Conservation (phyloP, 805 yeast species). For the Tetrapisispora nanseiensis region DNA sequence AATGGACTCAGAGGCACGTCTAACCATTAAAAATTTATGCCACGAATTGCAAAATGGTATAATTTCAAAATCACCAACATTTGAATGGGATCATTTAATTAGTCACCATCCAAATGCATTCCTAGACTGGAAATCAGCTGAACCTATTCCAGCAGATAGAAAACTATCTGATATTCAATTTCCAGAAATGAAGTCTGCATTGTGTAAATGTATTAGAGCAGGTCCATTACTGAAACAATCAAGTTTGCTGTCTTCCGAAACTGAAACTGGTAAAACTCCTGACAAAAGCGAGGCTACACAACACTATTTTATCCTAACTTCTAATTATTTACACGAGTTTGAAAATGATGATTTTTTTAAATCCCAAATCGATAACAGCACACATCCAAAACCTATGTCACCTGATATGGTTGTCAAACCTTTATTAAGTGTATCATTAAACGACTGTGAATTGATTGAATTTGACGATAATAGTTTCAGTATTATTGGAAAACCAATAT, state of each 20-base stretch:
- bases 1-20: slow-evolving; percentile 44
- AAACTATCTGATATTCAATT: slow-evolving; percentile 43
- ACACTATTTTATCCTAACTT: slow-evolving; percentile 43
- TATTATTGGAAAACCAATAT: slow-evolving; percentile 29
- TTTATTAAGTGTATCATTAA: slow-evolving; percentile 33
- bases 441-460: slow-evolving; percentile 27
- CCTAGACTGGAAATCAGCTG: slow-evolving; percentile 30
- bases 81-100: slow-evolving; percentile 66
- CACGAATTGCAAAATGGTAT: slow-evolving; percentile 36
- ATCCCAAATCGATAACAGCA: background rate
- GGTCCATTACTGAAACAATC: slow-evolving; percentile 38
- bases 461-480: slow-evolving; percentile 33
- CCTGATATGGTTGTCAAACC: slow-evolving; percentile 19
- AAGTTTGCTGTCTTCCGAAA: background rate
- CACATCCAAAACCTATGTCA: slow-evolving; percentile 4
- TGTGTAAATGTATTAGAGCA: slow-evolving; percentile 45
- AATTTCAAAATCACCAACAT: slow-evolving; percentile 43
- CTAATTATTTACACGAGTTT: slow-evolving; percentile 60
- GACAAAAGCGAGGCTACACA: background rate
- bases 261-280: background rate
- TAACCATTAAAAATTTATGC: slow-evolving; percentile 44
- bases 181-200: slow-evolving; percentile 44
- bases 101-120: slow-evolving; percentile 35
- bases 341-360: slow-evolving; percentile 30
- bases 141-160: slow-evolving; percentile 33